Base-by-base conservation (phyloP, 2,329 filamentous ascomycete genomes). In the Fusarium transvaalense region DNA sequence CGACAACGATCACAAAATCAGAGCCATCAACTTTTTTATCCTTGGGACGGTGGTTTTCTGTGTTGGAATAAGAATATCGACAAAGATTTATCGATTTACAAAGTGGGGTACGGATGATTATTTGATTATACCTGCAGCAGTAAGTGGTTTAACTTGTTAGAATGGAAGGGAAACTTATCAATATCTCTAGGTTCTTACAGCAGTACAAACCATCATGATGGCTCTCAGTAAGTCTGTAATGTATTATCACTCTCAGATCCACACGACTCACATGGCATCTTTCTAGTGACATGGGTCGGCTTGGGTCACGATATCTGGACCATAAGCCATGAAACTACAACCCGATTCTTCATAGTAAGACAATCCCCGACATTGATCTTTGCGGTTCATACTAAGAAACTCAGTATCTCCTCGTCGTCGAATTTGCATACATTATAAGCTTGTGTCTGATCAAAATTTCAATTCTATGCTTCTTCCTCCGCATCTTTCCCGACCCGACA, bases 61-160 rank as follows among this genome's bases (percentile, higher is more conserved):
- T 0, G 19, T 61, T 4, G 10, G 29, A 0, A 35, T 53, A 12
- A 34, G 58, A 19, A 34, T 37, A 1, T 12, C 21, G 8, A 42
- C 38, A 0, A 61, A 61, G 21, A 2, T 34, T 0, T 27, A 29
- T 23, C 32, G 38, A 7, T 53, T 53, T 10, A 32, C 56, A 5
- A 35, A 14, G 39, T 61, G 58, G 58, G 58, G 58, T 14, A 15
- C 8, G 3, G 58, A 61, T 23, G 58, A 61, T 29, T 53, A 52
- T 12, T 34, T 53, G 7, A 45, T 61, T 10, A 29, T 61, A 2
- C 37, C 19, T 4, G 43, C 58, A 5, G 35, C 46, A 4, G 58
- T 61, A 10, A 15, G 55, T 19, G 2, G 2, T 2, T 0, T 8
- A 4, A 10, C 13, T 21, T 29, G 12, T 4, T n/a, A 3, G 1